phyloP scores from a whole-genome alignment of 2,329 filamentous ascomycete species.

The Paecilomyces niveus region DNA sequence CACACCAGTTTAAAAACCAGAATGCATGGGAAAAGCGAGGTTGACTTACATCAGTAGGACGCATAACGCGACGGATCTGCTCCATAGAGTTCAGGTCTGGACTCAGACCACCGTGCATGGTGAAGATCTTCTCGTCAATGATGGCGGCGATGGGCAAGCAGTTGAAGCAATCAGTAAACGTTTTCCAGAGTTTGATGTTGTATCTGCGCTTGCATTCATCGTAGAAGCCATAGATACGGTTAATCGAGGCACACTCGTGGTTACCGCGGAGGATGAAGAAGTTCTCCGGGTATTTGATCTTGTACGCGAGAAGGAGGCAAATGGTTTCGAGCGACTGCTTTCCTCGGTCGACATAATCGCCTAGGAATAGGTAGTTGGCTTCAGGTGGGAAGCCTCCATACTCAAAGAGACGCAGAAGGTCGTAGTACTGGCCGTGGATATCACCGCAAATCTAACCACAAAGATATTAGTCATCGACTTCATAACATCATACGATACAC shows the following conservation, averaged over 20 bases:
- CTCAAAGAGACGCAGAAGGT: slow-evolving; percentile 93
- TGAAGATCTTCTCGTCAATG: slow-evolving; percentile 99
- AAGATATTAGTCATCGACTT: slow-evolving; percentile 10
- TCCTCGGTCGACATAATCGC: slow-evolving; percentile 97
- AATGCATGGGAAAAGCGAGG: slow-evolving; percentile 3
- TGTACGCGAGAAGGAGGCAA: slow-evolving; percentile 92
- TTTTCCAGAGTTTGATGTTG: slow-evolving; percentile 99
- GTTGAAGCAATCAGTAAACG: slow-evolving; percentile 99
- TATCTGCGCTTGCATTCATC: slow-evolving; percentile 98
- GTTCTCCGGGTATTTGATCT: slow-evolving; percentile 99
- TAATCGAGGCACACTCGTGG: slow-evolving; percentile 98
- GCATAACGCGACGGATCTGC: slow-evolving; percentile 98
- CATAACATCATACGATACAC: slow-evolving; percentile 2
- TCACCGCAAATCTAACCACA: slow-evolving; percentile 86
- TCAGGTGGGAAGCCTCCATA: slow-evolving; percentile 97
- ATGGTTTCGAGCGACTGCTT: slow-evolving; percentile 99
- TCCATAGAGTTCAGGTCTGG: slow-evolving; percentile 99
- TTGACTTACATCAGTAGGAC: slow-evolving; percentile 89
- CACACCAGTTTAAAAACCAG: slow-evolving; percentile 5
- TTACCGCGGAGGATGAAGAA: slow-evolving; percentile 98
- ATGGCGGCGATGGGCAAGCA: slow-evolving; percentile 96
- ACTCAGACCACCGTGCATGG: slow-evolving; percentile 96
- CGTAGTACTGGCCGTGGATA: slow-evolving; percentile 99
- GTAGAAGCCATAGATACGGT: slow-evolving; percentile 99
- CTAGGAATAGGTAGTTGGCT: slow-evolving; percentile 98